Base-by-base conservation (phyloP, 2,329 filamentous ascomycete species). In the Diaporthe ilicicola region DNA sequence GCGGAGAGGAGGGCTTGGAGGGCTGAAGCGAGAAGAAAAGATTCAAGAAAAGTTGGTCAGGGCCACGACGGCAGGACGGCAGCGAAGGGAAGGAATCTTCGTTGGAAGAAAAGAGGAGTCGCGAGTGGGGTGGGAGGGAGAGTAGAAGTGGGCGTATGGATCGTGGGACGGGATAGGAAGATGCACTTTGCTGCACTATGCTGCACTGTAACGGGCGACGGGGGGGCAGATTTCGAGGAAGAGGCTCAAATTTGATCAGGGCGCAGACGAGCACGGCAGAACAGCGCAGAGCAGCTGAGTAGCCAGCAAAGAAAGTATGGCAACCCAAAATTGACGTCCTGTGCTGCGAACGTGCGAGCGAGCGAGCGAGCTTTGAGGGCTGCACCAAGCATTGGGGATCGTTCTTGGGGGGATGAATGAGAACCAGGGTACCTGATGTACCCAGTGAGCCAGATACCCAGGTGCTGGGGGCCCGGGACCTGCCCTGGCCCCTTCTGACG, bases 31-130 rank as follows among this genome's bases (percentile, higher is more conserved):
- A 46, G 22, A 50, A 46, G 27, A 67, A 67, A 56, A 64, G 68
- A 44, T 22, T 46, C 50, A 53, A 39, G 66, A 69, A 71, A 39
- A 69, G 50, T 69, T 46, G 66, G 66, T 59, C 55, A 69, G 56
- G 66, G 46, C 66, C 68, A 46, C 56, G 50, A 69, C 66, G 65
- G 59, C 59, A 67, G 42, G 54, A 67, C 56, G 34, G 69, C 51
- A 59, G 53, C 46, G 64, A 67, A 67, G 56, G 48, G 69, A 67
- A 53, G 37, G 50, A 53, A 53, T 59, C 54, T 56, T 56, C 69
- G 69, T 59, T 55, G 46, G 65, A 51, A 27, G 64, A 53, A 67
- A 68, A 59, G 69, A 71, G 54, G 53, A 61, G 64, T 50, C 37
- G 39, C 42, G 46, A 22, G 69, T 70, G 69, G 69, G 61, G 51